Evolutionary conservation across 169 alveolate genomes (phyloP).

Genomic region (Plasmodium inui): DNA sequence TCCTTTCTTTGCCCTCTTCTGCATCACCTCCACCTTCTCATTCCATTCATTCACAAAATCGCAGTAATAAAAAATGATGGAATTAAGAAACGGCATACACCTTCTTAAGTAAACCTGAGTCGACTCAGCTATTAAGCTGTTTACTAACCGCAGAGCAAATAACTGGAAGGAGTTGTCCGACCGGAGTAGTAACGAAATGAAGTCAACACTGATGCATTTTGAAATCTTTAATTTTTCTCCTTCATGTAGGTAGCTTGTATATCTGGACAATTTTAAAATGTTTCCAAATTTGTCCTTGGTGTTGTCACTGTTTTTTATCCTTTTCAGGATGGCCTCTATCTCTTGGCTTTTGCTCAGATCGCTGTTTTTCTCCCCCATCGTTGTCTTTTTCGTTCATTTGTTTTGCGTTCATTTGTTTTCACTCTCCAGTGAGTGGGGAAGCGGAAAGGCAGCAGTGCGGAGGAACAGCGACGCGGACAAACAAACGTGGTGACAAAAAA

Average conservation of each 20-base stretch:
- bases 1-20: background rate
- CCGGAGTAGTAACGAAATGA: slow-evolving; percentile 60
- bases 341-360: background rate
- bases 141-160: slow-evolving; percentile 64
- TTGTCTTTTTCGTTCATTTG: background rate
- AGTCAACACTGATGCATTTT: slow-evolving; percentile 21
- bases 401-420: background rate
- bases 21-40: background rate
- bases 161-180: slow-evolving; percentile 40
- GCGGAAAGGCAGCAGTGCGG: background rate
- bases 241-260: slow-evolving; percentile 23
- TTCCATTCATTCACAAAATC: slow-evolving; percentile 7
- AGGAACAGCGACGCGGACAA: background rate
- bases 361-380: background rate
- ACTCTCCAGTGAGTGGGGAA: background rate
- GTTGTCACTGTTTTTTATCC: slow-evolving; percentile 55
- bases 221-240: slow-evolving; percentile 47
- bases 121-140: slow-evolving; percentile 30
- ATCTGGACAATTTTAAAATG: slow-evolving; percentile 47
- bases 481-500: background rate
- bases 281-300: slow-evolving; percentile 49
- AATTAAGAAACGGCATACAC: slow-evolving; percentile 59
- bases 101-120: slow-evolving; percentile 11
- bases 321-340: slow-evolving; percentile 47
- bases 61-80: slow-evolving; percentile 25